These are phyloP conservation scores for Penicillium silybi DNA, from an alignment of 495 filamentous ascomycete species.

Conservation along the genomic window DNA sequence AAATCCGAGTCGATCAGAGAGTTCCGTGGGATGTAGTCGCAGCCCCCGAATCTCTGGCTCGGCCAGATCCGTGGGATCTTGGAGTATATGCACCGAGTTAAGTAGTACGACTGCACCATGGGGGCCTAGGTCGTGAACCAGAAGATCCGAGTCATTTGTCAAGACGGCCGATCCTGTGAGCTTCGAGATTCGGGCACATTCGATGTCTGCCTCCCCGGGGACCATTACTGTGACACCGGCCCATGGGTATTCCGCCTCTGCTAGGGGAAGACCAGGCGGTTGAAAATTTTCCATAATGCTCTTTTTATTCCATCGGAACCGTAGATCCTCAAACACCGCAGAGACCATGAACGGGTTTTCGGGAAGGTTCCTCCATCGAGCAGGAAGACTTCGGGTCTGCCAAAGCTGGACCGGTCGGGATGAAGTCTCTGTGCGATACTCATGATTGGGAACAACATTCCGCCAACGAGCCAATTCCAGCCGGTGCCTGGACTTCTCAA, in stretches of 20 bases:
- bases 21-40: constrained; percentile 28
- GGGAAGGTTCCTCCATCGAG: constrained; percentile 38
- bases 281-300: constrained; percentile 17
- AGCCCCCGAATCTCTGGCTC: constrained; percentile 30
- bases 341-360: constrained; percentile 64
- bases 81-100: constrained; percentile 36
- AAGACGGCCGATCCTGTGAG: constrained; percentile 50
- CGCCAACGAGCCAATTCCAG: constrained; percentile 32
- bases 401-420: constrained; percentile 23
- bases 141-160: constrained; percentile 72
- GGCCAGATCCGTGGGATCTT: constrained; percentile 11
- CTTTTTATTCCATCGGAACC: constrained; percentile 28
- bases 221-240: constrained; percentile 50
- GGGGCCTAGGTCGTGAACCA: constrained; percentile 60
- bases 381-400: constrained; percentile 18
- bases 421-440: constrained; percentile 3
- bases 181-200: constrained; percentile 57
- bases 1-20: constrained; percentile 40
- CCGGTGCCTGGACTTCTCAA: constrained; percentile 42
- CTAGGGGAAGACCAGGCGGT: background rate
- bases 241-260: constrained; percentile 37
- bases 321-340: constrained; percentile 61
- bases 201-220: constrained; percentile 67
- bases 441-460: background rate
- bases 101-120: constrained; percentile 58